Conservation (phyloP, 2,329 filamentous ascomycete genomes). For the Chaetomiaceae sp. region DNA sequence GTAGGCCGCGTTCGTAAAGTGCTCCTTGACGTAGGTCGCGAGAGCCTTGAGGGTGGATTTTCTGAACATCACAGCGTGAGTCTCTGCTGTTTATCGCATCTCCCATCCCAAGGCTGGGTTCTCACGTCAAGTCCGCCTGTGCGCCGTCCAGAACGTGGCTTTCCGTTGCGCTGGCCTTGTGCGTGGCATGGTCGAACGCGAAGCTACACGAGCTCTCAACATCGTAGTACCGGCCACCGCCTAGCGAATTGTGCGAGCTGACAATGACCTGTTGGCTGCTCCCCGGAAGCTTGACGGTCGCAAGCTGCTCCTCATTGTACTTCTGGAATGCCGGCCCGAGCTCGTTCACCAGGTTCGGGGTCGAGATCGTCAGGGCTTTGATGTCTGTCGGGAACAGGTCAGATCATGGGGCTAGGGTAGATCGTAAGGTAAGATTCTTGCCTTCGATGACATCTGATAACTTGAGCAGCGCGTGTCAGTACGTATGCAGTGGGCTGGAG, state of each 20-base stretch:
- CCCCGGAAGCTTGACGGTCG: slow-evolving; percentile 82
- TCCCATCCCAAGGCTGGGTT: not conserved
- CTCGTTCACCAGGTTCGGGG: slow-evolving; percentile 60
- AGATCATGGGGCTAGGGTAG: not conserved
- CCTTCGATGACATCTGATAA: slow-evolving; percentile 83
- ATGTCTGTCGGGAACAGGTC: slow-evolving; percentile 57
- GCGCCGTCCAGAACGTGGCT: slow-evolving; percentile 71
- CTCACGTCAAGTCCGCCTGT: slow-evolving; percentile 75
- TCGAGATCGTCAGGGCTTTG: slow-evolving; percentile 71
- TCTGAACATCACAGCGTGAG: slow-evolving; percentile 37
- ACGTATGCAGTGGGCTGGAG: not conserved
- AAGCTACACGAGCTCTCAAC: slow-evolving; percentile 84
- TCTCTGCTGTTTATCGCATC: not conserved
- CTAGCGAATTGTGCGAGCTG: slow-evolving; percentile 78
- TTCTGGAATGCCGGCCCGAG: slow-evolving; percentile 80
- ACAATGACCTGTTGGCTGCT: slow-evolving; percentile 78
- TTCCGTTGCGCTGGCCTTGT: slow-evolving; percentile 79
- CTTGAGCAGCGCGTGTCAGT: slow-evolving; percentile 38
- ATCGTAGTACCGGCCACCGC: slow-evolving; percentile 81
- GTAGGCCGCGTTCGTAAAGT: slow-evolving; percentile 75
- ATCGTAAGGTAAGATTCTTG: slow-evolving; percentile 36
- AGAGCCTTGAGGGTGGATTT: slow-evolving; percentile 80
- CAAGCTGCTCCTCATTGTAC: slow-evolving; percentile 94
- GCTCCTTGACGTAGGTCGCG: slow-evolving; percentile 70
- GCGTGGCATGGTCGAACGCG: slow-evolving; percentile 75